Evolutionary conservation across 352 stramenopile species (phyloP), one percentile per base, ranked within the genome.

Genomic region (Pythium guiyangense): DNA sequence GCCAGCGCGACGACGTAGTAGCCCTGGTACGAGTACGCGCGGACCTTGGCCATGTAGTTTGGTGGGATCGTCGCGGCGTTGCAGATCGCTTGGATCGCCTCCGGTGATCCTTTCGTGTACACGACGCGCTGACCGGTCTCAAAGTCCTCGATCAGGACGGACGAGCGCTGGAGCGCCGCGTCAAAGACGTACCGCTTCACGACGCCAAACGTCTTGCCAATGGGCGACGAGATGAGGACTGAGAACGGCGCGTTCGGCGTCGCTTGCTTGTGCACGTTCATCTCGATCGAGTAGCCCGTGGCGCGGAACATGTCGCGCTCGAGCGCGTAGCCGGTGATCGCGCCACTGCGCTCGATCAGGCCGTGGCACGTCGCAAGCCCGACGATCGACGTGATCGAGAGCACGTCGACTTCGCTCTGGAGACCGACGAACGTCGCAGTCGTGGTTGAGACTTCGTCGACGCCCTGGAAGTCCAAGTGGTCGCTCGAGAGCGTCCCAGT

Each of bases 1-100:
- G 73, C 76, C 6, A 97, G 17, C 17, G 73, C 80, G 44, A 85
- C 70, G 9, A 92, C 73, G 63, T 97, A 97, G 55, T 93, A 88
- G 6, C 91, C 91, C 59, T 93, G 70, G 49, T 80, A 86, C 25
- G 86, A 77, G 67, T 87, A 91, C 31, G 67, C 51, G 20, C 73
- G 69, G 46, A 86, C 62, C 27, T 73, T 76, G 17, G 71, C 71
- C 22, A 84, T 51, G 56, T 92, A 97, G 57, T 93, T 82, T 20
- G 60, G 50, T 2, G 91, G 89, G 2, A 97, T 51, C 1, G 71
- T 87, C 18, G 69, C 72, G 0, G 67, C 31, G 8, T 78, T 73
- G 53, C 88, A 97, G 50, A 96, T 76, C 37, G 68, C 67, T 26
- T 55, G 56, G 47, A 92, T 69, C 3, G 77, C 62, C 45, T 90